Conservation (phyloP, 1,284 basidiomycete species). For the Porogramme epimiltina region DNA sequence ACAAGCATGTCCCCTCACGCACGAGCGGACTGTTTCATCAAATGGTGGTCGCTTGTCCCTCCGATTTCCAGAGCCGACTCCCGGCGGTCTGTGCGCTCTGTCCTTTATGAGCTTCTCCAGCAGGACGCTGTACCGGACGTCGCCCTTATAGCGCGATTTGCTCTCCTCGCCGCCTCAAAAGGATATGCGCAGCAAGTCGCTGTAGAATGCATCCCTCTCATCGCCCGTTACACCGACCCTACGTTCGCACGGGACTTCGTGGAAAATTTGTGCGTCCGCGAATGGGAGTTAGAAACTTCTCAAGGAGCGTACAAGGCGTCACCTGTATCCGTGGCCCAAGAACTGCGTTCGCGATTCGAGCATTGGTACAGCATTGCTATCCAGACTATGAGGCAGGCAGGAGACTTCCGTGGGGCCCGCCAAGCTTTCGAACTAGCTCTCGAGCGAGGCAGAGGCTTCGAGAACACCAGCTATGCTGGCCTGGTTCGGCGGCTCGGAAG, state of each 20-base stretch:
- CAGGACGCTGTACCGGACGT: constrained; percentile 24
- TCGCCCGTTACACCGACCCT: constrained; percentile 25
- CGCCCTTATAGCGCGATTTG: constrained; percentile 26
- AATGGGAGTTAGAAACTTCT: no score
- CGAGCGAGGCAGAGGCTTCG: no score
- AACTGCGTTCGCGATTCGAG: no score
- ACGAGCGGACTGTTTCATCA: constrained; percentile 29
- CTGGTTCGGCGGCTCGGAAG: no score
- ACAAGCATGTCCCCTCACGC: constrained; percentile 16
- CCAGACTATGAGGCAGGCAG: constrained; percentile 4
- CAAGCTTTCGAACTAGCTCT: no score
- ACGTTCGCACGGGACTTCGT: constrained; percentile 22
- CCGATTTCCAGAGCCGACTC: background rate
- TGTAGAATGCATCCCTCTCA: constrained; percentile 8
- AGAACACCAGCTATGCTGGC: no score
- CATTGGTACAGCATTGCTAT: background rate
- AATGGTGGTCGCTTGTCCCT: constrained; percentile 46
- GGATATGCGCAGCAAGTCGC: constrained; percentile 26
- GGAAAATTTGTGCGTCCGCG: no score
- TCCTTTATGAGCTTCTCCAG: constrained; percentile 14
- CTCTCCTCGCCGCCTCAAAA: constrained; percentile 28
- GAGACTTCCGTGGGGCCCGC: background rate
- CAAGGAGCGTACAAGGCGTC: no score
- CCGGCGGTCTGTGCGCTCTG: background rate
- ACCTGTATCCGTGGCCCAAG: no score